Conservation (phyloP, 1,139 yeast genomes). For the Candida glucosophila region DNA sequence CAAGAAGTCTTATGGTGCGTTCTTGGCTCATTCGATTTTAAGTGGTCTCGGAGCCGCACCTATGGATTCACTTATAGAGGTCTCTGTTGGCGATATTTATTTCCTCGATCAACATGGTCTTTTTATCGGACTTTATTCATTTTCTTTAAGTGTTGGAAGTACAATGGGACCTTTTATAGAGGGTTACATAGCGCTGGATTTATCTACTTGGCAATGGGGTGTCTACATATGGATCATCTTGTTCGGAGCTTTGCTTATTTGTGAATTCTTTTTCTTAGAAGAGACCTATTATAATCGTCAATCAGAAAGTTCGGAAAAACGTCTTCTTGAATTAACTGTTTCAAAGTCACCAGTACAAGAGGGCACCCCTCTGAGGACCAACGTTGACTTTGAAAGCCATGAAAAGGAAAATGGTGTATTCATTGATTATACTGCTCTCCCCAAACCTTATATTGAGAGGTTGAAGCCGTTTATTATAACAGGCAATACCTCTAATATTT, state of each 20-base stretch:
- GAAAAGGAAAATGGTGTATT: constrained; percentile 2
- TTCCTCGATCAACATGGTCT: constrained; percentile 46
- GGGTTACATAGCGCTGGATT: constrained; percentile 31
- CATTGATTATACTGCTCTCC: constrained; percentile 2
- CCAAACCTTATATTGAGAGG: constrained; percentile 21
- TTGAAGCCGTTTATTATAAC: no score
- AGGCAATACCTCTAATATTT: constrained; percentile 24
- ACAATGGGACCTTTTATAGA: constrained; percentile 20
- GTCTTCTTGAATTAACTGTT: no score
- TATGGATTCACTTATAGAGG: constrained; percentile 47
- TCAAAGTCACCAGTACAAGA: constrained; percentile 1
- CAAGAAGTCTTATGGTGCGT: constrained; percentile 26
- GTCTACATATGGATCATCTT: constrained; percentile 4
- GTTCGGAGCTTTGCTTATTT: constrained; percentile 2
- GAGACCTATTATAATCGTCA: constrained; percentile 20
- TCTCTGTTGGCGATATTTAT: constrained; percentile 40
- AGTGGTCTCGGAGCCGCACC: constrained; percentile 46
- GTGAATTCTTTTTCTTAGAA: constrained; percentile 28
- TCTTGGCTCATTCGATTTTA: constrained; percentile 34
- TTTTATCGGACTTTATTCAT: constrained; percentile 15
- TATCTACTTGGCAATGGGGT: constrained; percentile 39
- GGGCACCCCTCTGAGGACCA: background rate
- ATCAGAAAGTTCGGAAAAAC: no score
- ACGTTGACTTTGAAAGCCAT: background rate
- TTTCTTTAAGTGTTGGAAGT: constrained; percentile 3